Percentiles rank a stretch among this genome's conserved stretches.
These are phyloP conservation scores for Elongisporangium prolatum DNA, from an alignment of 352 stramenopile genomes.

Conservation along the genomic window DNA sequence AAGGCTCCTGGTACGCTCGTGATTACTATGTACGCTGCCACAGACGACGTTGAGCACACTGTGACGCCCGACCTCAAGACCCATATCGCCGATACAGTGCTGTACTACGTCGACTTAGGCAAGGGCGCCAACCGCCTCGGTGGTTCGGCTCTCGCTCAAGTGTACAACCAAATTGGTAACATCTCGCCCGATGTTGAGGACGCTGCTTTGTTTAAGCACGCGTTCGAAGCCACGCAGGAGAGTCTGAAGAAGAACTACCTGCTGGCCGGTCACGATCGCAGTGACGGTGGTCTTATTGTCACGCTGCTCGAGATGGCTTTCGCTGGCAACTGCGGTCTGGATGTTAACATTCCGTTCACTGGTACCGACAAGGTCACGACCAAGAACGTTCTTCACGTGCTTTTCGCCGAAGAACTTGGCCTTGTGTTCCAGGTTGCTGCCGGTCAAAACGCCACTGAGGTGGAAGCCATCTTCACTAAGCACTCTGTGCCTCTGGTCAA, in stretches of 20 bases:
- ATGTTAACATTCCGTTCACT: conserved; percentile 84
- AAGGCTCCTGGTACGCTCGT: conserved; percentile 98
- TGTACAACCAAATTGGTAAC: conserved; percentile 85
- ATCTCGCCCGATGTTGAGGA: conserved; percentile 92
- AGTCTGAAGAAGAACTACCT: conserved; percentile 90
- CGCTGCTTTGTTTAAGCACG: conserved; percentile 88
- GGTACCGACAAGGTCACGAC: conserved; percentile 29
- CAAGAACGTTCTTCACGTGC: conserved; percentile 56
- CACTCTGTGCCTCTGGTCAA: conserved; percentile 81
- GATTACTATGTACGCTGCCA: conserved; percentile 97
- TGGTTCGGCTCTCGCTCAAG: conserved; percentile 95
- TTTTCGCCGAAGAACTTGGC: conserved; percentile 98
- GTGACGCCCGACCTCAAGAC: conserved; percentile 98
- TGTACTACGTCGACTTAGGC: conserved; percentile 96
- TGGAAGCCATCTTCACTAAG: conserved; percentile 86
- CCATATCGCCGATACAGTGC: conserved; percentile 53
- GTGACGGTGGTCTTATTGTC: conserved; percentile 96
- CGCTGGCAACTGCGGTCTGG: conserved; percentile 95
- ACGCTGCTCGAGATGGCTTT: conserved; percentile 99
- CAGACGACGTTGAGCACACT: conserved; percentile 95
- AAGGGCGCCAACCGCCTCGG: conserved; percentile 91
- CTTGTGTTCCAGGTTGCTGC: conserved; percentile 95
- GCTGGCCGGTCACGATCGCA: conserved; percentile 97
- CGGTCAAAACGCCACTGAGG: conserved; percentile 35
- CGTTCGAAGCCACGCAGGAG: conserved; percentile 92